Base-by-base conservation (phyloP, 148 eudicot species). In the Vaccinium corymbosum region DNA sequence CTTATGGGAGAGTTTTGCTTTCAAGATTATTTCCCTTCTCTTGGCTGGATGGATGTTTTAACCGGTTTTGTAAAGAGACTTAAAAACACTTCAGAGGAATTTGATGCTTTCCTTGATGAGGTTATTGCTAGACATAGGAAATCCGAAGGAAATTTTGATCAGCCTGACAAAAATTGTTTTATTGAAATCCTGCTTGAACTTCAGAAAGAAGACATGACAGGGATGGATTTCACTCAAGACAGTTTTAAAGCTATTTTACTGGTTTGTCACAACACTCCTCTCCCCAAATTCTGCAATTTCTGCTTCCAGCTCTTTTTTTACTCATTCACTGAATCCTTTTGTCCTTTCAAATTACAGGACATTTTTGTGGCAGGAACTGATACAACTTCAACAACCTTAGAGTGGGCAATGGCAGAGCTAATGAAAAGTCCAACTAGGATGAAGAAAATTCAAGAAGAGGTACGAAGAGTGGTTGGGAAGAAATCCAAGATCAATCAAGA, bases 361-460 rank as follows among this genome's bases (percentile, higher is more conserved):
- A 81, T 64, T 56, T 71, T 84, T 70, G 12, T 73, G 12, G 86
- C 20, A 4, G 86, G 83, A 70, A 84, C 83, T 0, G 86, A 84
- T 57, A 80, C 83, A 2, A 29, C 42, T 46, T 66, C 49, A n/a
- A 20, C 79, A 55, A 72, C 55, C 10, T 49, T 80, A 7, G 86
- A 72, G 71, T 84, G 86, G 83, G 79, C 82, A 15, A 80, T 84
- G 86, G n/a, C 79, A 5, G 72, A 72, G 25, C 79, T 84, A 7
- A 17, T 84, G 64, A 70, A 59, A 72, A 16, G 57, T 49, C 74
- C 86, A 13, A 70, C 9, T 6, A 32, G 0, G 2, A 79, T 84
- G 86, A 80, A 55, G 17, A 80, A 79, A 79, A 27, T 22, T 5
- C 83, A 84, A 71, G 64, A 68, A 7, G 86, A 84, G 76, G 71